A percentile compares a stretch with the other conserved stretches of the same genome.
Evolutionary conservation across 805 yeast species (phyloP).

Genomic region (Candida yuanshanica): DNA sequence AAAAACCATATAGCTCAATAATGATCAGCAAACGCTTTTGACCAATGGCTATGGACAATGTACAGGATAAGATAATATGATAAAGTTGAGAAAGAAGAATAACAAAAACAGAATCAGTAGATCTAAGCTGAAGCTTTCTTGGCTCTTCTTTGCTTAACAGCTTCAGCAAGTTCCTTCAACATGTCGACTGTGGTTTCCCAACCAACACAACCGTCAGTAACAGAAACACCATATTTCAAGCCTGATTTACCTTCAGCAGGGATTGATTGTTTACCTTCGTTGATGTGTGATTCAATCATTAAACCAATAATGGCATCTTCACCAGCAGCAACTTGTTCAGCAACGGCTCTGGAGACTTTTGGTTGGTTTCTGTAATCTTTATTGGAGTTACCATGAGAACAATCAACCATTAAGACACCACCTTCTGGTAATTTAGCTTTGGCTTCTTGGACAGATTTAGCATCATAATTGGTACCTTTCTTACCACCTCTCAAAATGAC

Average conservation of each 20-base stretch:
- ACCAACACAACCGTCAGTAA: slow-evolving; percentile 94
- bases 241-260: slow-evolving; percentile 69
- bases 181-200: slow-evolving; percentile 86
- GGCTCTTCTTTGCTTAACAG: slow-evolving; percentile 77
- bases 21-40: too few relatives aligned
- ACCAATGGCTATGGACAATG: too few relatives aligned
- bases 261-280: slow-evolving; percentile 90
- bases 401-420: slow-evolving; percentile 82
- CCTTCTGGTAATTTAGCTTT: slow-evolving; percentile 51
- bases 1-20: too few relatives aligned
- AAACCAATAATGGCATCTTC: slow-evolving; percentile 81
- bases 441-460: slow-evolving; percentile 67
- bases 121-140: slow-evolving; percentile 13
- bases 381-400: slow-evolving; percentile 95
- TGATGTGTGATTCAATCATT: slow-evolving; percentile 91
- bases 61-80: too few relatives aligned
- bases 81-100: too few relatives aligned
- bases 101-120: neutral
- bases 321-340: slow-evolving; percentile 77
- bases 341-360: slow-evolving; percentile 75
- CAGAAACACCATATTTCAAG: slow-evolving; percentile 89
- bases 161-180: slow-evolving; percentile 71
- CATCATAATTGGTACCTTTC: slow-evolving; percentile 89
- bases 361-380: slow-evolving; percentile 96
- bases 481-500: slow-evolving; percentile 95